Evolutionary conservation across 140 eudicot genomes (phyloP), one percentile per base, ranked within the genome.

Genomic region (Cichorium intybus): DNA sequence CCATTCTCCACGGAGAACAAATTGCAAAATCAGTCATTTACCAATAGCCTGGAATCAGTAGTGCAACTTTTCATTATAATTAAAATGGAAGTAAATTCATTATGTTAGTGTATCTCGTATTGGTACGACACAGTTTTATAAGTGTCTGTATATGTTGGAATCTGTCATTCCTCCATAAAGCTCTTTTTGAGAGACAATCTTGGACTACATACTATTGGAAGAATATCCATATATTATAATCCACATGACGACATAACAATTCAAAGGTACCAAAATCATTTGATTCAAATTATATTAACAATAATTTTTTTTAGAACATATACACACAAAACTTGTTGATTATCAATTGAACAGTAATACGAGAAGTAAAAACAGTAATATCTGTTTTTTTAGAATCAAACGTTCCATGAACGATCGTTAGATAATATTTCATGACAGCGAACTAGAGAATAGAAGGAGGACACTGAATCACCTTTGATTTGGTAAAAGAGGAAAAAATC

Each of bases 321-420:
- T 33, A 26, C 39, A 68, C 57, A 55, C 5, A 7, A 65, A 57
- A 70, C 75, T 68, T 68, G 24, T 15, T 69, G 56, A 39, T 43
- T 3, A 71, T 12, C 37, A 24, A 50, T 60, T 68, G 52, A n/a
- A 28, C 4, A 68, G n/a, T 21, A 55, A 9, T 55, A 24, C 0
- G 7, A 2, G 7, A 37, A 7, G 8, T 12, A 12, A 23, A 1
- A 49, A 69, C n/a, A 0, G 27, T 52, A 15, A 60, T 24, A 29
- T 26, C 7, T 16, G 33, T 4, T 24, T 71, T 71, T 47, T 8
- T 35, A 18, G 4, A 60, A 22, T 51, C 2, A 52, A 39, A 53
- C 11, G 3, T 0, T 51, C 50, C 54, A 47, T 61, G 48, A 61
- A 50, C 4, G 35, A 24, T 37, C 14, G 0, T 60, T 35, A 49